Conservation (phyloP, 2,329 filamentous ascomycete species). For the Aspergillus tanneri region DNA sequence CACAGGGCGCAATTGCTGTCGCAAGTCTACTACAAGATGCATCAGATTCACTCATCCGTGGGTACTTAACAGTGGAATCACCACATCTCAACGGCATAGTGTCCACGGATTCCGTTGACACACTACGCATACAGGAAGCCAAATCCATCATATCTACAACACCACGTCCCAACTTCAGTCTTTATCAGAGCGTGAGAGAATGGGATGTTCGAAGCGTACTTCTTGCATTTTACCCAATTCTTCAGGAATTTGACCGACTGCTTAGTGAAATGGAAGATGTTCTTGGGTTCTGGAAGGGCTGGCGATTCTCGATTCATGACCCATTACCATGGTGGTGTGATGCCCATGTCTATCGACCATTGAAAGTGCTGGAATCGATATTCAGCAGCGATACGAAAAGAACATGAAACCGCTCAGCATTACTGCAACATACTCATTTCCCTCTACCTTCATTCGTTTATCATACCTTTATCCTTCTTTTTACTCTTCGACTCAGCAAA, state of each 20-base stretch:
- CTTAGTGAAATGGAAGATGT: constrained; percentile 30
- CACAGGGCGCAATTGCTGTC: constrained; percentile 29
- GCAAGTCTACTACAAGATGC: constrained; percentile 34
- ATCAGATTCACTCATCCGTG: constrained; percentile 21
- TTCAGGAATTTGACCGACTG: constrained; percentile 20
- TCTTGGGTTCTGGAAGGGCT: constrained; percentile 55
- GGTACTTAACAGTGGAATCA: constrained; percentile 30
- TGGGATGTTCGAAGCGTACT: constrained; percentile 11
- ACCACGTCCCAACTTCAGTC: constrained; percentile 3
- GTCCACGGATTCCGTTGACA: constrained; percentile 1
- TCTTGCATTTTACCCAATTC: constrained; percentile 22
- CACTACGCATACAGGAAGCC: constrained; percentile 6
- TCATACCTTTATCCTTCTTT: background rate
- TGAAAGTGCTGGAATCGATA: constrained; percentile 23
- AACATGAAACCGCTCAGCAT: background rate
- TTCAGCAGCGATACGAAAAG: background rate
- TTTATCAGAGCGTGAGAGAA: constrained; percentile 8
- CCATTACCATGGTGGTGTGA: constrained; percentile 59
- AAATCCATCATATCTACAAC: constrained; percentile 1
- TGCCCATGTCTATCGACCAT: constrained; percentile 58
- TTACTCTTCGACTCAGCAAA: too few species aligned
- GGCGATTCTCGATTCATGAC: constrained; percentile 55
- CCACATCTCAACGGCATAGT: constrained; percentile 14
- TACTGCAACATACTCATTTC: background rate
- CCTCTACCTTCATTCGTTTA: background rate